Percentiles rank a stretch among this genome's conserved stretches.
Conservation (phyloP, 2,329 filamentous ascomycete genomes). For the Volutella citrinella region DNA sequence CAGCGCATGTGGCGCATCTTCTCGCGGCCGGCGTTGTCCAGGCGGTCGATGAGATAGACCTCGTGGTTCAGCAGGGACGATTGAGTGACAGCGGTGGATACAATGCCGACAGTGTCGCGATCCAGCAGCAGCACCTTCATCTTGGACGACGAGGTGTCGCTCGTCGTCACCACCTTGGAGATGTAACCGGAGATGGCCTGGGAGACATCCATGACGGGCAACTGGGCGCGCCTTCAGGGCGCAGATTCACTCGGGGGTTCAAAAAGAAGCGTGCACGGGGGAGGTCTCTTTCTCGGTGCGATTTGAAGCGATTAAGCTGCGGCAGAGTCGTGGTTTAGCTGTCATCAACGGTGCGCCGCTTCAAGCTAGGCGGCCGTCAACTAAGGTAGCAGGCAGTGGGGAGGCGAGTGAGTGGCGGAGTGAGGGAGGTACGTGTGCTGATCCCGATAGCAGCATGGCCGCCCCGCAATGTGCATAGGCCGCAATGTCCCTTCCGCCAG, state of each 20-base stretch:
- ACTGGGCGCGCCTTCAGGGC: conserved; percentile 7
- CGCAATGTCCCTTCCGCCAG: too few species aligned
- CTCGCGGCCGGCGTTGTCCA: conserved; percentile 86
- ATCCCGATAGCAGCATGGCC: conserved; percentile 16
- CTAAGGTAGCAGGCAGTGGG: too few species aligned
- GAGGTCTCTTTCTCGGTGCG: too few species aligned
- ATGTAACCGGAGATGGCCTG: conserved; percentile 93
- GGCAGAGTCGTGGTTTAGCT: too few species aligned
- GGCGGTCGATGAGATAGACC: conserved; percentile 93
- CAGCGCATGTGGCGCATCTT: conserved; percentile 98
- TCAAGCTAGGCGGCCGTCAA: too few species aligned
- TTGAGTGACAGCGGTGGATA: conserved; percentile 94
- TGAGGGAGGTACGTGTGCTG: conserved; percentile 14
- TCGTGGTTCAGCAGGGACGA: conserved; percentile 93
- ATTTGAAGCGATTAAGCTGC: too few species aligned
- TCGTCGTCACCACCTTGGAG: conserved; percentile 81
- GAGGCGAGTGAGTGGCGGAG: too few species aligned
- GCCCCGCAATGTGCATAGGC: conserved; percentile 24
- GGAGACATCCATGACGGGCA: conserved; percentile 78
- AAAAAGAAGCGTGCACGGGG: too few species aligned
- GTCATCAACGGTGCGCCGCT: too few species aligned
- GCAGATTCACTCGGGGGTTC: too few species aligned
- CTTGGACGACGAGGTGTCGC: conserved; percentile 73
- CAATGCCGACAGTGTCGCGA: conserved; percentile 87
- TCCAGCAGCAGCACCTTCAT: conserved; percentile 98